Percentiles rank a stretch among this genome's conserved stretches.
Conservation (phyloP, 345 rosid genomes). For the Gossypium thurberi region DNA sequence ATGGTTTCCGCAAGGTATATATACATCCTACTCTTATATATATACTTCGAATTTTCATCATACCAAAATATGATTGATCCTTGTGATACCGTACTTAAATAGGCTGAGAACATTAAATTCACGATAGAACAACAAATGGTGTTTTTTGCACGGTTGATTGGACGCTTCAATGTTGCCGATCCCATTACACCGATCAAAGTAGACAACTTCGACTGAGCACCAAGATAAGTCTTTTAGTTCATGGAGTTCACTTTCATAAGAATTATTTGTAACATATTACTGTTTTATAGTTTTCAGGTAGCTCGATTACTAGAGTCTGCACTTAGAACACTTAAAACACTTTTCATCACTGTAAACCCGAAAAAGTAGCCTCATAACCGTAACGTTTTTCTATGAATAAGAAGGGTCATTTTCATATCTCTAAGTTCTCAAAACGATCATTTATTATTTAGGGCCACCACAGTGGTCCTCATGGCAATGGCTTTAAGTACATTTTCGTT, state of each 20-base stretch:
- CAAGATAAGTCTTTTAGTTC: neutral
- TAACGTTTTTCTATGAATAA: neutral
- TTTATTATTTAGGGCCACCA: neutral
- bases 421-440: too few relatives aligned
- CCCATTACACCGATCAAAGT: slow-evolving; percentile 61
- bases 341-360: neutral
- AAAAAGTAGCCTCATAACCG: neutral
- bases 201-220: slow-evolving; percentile 59
- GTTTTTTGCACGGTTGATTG: slow-evolving; percentile 73
- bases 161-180: slow-evolving; percentile 71
- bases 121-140: slow-evolving; percentile 90
- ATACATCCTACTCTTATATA: slow-evolving; percentile 10
- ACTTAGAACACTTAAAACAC: neutral
- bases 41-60: neutral
- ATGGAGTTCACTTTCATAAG: neutral
- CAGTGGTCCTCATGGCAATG: neutral
- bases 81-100: slow-evolving; percentile 14
- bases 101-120: slow-evolving; percentile 90
- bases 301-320: neutral
- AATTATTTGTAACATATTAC: neutral
- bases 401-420: too few relatives aligned
- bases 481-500: neutral
- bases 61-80: neutral
- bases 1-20: slow-evolving; percentile 91
- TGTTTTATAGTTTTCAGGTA: neutral